Base-by-base conservation (phyloP, 108 stramenopile species). In the Seminavis robusta region DNA sequence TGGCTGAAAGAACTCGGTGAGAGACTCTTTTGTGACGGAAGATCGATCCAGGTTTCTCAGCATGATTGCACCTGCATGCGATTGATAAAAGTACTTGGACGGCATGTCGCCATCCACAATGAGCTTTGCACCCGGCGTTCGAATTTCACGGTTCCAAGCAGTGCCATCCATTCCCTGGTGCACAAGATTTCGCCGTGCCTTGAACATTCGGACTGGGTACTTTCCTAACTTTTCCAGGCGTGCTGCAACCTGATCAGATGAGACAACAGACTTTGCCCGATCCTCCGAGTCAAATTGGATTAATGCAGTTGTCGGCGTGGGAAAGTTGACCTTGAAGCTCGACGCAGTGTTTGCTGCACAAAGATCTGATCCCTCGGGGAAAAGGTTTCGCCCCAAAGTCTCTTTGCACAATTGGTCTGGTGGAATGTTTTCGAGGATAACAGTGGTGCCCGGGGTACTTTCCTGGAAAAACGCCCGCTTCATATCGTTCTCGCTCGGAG, bases 81-180 rank as follows among this genome's bases (percentile, higher is more conserved):
- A 76, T n/a, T 81, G 56, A 51, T 61, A 87, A 44, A 93, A 80
- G 15, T 79, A 65, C 27, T 81, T 69, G 43, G 87, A 83, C 16
- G 91, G 91, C 57, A 85, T 71, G 38, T 93, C 87, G 4, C 86
- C 84, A 37, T 84, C 83, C 9, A 93, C 87, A 51, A 89, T 69
- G 32, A 93, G 62, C 19, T 68, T 50, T 4, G 37, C 13, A 2
- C 69, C 73, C 2, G 60, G 68, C 16, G 67, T 58, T 59, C 84
- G 82, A 4, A 73, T 66, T 28, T 71, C 79, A 42, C 65, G 56
- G 1, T 41, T 29, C 23, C 48, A 58, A 42, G 56, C 52, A 28
- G 66, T 52, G 6, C 79, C 76, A 27, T 59, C 50, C 43, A 72
- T 75, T 38, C 78, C 72, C 19, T 61, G 65, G 47, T 77, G 77